These are phyloP conservation scores for Leptodontidium sp. DNA, from an alignment of 2,329 filamentous ascomycete species.

Conservation along the genomic window DNA sequence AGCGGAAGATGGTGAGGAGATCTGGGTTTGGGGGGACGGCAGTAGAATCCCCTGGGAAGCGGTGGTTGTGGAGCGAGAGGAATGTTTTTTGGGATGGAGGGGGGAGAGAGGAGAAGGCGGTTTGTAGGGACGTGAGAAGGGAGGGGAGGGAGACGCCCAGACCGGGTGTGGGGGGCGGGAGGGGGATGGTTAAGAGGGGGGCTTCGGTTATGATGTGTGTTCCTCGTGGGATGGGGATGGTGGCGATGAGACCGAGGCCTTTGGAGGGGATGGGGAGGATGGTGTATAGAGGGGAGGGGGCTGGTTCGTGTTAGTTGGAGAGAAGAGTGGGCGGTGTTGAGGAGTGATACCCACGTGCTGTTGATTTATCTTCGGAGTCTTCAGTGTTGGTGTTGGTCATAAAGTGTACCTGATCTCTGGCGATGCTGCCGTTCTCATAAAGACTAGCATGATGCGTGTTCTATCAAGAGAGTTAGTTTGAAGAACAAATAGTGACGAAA, in stretches of 20 bases:
- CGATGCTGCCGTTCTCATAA: not conserved
- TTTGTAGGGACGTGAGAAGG: constrained; percentile 47
- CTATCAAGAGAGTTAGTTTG: not conserved
- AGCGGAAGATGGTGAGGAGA: constrained; percentile 38
- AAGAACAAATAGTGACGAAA: not conserved
- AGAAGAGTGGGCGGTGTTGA: not conserved
- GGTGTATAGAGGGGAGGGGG: constrained; percentile 32
- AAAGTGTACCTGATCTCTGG: not conserved
- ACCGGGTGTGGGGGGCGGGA: constrained; percentile 43
- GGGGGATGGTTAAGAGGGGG: constrained; percentile 46
- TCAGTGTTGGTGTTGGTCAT: too few species aligned
- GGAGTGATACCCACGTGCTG: not conserved
- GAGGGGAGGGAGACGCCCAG: constrained; percentile 46
- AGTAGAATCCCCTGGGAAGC: constrained; percentile 32
- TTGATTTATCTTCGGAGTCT: not conserved
- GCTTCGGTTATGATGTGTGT: constrained; percentile 51
- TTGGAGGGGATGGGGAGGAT: constrained; percentile 48
- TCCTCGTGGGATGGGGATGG: constrained; percentile 47
- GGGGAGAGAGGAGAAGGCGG: constrained; percentile 30
- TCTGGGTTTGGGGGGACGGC: constrained; percentile 42
- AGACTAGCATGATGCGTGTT: not conserved
- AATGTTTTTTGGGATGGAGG: constrained; percentile 27
- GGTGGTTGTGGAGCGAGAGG: constrained; percentile 33
- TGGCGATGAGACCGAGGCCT: constrained; percentile 53
- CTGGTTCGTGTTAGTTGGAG: not conserved